Conservation (phyloP, 2,329 filamentous ascomycete genomes). For the Lojkania enalia region DNA sequence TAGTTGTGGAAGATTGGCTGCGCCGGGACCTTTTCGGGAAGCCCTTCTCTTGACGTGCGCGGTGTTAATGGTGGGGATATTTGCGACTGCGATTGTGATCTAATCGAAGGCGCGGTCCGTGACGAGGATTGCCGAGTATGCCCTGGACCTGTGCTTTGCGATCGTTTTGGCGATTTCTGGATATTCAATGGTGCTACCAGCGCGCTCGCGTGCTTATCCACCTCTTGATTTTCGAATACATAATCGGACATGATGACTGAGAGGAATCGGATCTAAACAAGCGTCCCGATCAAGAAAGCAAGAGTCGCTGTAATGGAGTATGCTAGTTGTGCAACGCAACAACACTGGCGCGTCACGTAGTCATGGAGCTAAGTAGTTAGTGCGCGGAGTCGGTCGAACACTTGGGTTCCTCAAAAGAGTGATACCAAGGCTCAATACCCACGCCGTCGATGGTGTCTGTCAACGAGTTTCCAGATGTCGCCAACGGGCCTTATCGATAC, state of each 20-base stretch:
- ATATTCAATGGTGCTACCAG: constrained; percentile 43
- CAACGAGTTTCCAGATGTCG: not conserved
- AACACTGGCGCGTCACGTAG: constrained; percentile 20
- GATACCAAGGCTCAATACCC: not conserved
- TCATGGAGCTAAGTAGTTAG: constrained; percentile 30
- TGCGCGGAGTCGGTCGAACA: not conserved
- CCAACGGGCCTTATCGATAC: constrained; percentile 17
- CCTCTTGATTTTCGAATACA: constrained; percentile 27
- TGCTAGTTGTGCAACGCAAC: constrained; percentile 35
- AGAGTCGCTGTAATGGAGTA: constrained; percentile 11
- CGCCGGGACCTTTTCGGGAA: constrained; percentile 50
- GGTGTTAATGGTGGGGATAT: constrained; percentile 80
- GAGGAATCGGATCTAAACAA: constrained; percentile 5
- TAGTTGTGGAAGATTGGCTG: constrained; percentile 88
- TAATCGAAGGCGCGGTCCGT: constrained; percentile 33
- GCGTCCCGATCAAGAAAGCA: not conserved
- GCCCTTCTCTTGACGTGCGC: constrained; percentile 66
- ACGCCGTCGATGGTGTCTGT: too few species aligned
- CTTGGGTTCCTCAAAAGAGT: not conserved
- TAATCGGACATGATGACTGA: constrained; percentile 34
- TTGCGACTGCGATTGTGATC: constrained; percentile 49
- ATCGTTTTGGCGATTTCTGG: constrained; percentile 39
- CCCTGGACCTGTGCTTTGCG: constrained; percentile 21
- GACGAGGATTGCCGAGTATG: constrained; percentile 41
- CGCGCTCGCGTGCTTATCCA: constrained; percentile 40